Base-by-base conservation (phyloP, 768 basidiomycete species). In the Russula earlei region DNA sequence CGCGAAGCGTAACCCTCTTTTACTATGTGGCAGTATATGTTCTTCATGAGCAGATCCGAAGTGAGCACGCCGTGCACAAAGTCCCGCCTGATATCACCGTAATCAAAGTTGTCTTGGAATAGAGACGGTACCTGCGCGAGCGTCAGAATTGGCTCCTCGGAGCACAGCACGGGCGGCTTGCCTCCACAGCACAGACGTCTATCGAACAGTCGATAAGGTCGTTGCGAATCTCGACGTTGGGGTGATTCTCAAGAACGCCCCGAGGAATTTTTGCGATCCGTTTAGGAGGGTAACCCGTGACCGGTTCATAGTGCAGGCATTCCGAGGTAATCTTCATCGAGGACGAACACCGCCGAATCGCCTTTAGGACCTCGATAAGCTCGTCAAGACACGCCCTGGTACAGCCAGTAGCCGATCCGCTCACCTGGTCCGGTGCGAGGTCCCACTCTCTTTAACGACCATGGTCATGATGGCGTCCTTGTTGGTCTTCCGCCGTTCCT, bases 71-170 rank as follows among this genome's bases (percentile, higher is more conserved):
- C 95, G 66, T 90, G 89, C 15, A 97, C 87, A 65, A 99, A 96
- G 70, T 98, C 92, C 62, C 82, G 77, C 55, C 93, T 83, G 58
- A 98, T 79, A 70, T 94, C 91, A 14, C 84, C 82, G 66, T 94
- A 97, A 71, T 98, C 96, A 66, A 99, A 99, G 71, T 98, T 98
- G 72, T 98, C 96, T 68, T 94, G 92, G 73, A 98, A 99, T 5
- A 97, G 68, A 1, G 94, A 94, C 1, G 92, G 93, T 36, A 98
- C 89, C 87, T 96, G 63, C 42, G 57, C 9, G 10, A 25, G 34
- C 31, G n/a, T n/a, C 20, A 17, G 25, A 49, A 33, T 14, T 29
- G 51, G 20, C 12, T 24, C 19, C 20, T 5, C 36, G 44, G 7
- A 49, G 46, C n/a, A n/a, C n/a, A 49, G 47, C 19, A 48, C 6